These are phyloP conservation scores for Ambrosia hybrid DNA, from an alignment of 140 eudicot species.

Conservation along the genomic window DNA sequence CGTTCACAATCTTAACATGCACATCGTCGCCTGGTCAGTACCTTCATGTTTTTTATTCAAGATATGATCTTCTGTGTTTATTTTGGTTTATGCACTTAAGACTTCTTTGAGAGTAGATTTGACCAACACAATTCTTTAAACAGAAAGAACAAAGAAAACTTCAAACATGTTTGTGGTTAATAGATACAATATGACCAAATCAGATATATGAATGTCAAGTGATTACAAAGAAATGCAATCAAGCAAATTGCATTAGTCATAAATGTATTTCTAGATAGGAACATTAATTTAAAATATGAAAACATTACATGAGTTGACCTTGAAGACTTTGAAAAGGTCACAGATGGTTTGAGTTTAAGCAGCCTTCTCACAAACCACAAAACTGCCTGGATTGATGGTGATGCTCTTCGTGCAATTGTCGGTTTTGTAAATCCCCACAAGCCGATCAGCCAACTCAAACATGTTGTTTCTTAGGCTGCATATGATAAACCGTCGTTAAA, in stretches of 20 bases:
- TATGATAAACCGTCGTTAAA: neutral
- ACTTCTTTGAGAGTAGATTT: too few relatives aligned
- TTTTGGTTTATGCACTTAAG: too few relatives aligned
- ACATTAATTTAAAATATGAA: conserved; percentile 11
- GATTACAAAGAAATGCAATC: conserved; percentile 17
- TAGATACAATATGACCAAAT: neutral
- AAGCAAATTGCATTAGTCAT: conserved; percentile 20
- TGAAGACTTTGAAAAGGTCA: neutral
- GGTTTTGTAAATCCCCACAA: conserved; percentile 94
- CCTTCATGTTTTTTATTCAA: too few relatives aligned
- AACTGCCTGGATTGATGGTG: conserved; percentile 83
- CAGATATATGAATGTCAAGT: conserved; percentile 6
- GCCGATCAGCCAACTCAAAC: conserved; percentile 98
- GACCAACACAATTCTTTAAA: too few relatives aligned
- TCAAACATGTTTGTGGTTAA: too few relatives aligned
- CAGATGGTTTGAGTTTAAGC: conserved; percentile 30
- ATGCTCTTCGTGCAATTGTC: conserved; percentile 98
- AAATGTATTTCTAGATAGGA: neutral
- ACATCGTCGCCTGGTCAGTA: too few relatives aligned
- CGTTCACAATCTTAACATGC: too few relatives aligned
- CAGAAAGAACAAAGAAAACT: too few relatives aligned
- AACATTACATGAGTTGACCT: conserved; percentile 1
- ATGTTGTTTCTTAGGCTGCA: conserved; percentile 95
- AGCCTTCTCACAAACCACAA: conserved; percentile 66
- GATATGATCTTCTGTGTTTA: too few relatives aligned